A percentile compares a stretch with the other conserved stretches of the same genome.
phyloP scores from a whole-genome alignment of 1,139 yeast species.

The Sugiyamaella paludigena region DNA sequence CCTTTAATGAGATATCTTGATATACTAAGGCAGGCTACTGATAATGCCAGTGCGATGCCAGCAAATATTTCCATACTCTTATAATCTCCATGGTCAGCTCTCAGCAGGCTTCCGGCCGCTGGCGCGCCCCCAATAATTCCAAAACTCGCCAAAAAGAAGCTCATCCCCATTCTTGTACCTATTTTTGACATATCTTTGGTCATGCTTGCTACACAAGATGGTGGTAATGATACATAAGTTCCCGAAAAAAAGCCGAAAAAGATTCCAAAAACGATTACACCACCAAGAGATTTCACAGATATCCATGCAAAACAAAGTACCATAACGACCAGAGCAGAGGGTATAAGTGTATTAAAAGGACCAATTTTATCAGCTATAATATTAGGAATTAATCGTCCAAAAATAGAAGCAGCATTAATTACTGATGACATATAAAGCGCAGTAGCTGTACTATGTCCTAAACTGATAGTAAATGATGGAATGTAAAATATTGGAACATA shows the following conservation, averaged over 20 bases:
- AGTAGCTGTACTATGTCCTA: constrained; percentile 23
- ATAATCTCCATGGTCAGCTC: constrained; percentile 19
- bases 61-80: constrained; percentile 22
- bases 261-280: constrained; percentile 40
- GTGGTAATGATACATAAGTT: constrained; percentile 44
- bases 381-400: constrained; percentile 51
- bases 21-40: background rate
- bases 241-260: constrained; percentile 51
- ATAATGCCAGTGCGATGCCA: constrained; percentile 17
- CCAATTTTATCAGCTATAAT: constrained; percentile 47
- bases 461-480: constrained; percentile 31
- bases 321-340: constrained; percentile 27
- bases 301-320: constrained; percentile 37
- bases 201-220: constrained; percentile 46
- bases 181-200: constrained; percentile 43
- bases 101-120: constrained; percentile 48
- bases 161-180: constrained; percentile 55
- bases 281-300: constrained; percentile 46
- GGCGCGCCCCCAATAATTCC: constrained; percentile 54
- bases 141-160: constrained; percentile 52
- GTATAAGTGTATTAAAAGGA: constrained; percentile 42
- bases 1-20: constrained; percentile 2
- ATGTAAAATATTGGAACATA: constrained; percentile 37
- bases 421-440: constrained; percentile 44
- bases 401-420: constrained; percentile 47